Conservation (phyloP, 2,329 filamentous ascomycete species). For the Arthroderma uncinatum region DNA sequence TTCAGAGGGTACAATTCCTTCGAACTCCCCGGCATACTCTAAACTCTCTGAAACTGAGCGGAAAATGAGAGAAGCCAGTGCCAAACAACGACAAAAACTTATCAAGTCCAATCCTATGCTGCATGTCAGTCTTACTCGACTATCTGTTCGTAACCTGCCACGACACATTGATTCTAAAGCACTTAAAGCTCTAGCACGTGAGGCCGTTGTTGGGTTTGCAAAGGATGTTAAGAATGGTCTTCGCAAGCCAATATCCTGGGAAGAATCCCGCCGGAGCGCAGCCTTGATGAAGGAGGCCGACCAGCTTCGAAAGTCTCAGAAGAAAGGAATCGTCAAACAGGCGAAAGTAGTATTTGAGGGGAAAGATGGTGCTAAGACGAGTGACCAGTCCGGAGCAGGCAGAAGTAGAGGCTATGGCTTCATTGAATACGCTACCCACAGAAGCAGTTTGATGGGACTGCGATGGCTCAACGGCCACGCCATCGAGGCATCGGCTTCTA, state of each 20-base stretch:
- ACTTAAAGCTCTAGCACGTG: slow-evolving; percentile 77
- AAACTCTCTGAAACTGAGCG: slow-evolving; percentile 67
- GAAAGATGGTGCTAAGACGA: slow-evolving; percentile 69
- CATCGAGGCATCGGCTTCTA: slow-evolving; percentile 26
- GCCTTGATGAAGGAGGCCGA: slow-evolving; percentile 74
- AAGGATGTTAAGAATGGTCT: slow-evolving; percentile 71
- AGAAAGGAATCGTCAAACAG: slow-evolving; percentile 80
- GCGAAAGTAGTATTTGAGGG: slow-evolving; percentile 93
- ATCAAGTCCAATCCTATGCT: slow-evolving; percentile 85
- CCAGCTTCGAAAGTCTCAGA: slow-evolving; percentile 63
- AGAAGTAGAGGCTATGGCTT: slow-evolving; percentile 91
- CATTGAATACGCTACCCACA: slow-evolving; percentile 89
- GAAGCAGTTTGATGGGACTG: slow-evolving; percentile 87
- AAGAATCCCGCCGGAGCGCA: slow-evolving; percentile 71
- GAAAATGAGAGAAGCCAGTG: slow-evolving; percentile 77
- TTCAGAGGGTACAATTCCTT: slow-evolving; percentile 69
- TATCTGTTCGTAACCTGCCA: slow-evolving; percentile 86
- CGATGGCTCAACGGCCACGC: slow-evolving; percentile 80
- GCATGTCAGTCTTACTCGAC: slow-evolving; percentile 76
- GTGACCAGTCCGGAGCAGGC: slow-evolving; percentile 64
- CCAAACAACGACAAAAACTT: slow-evolving; percentile 75
- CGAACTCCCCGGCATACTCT: slow-evolving; percentile 65
- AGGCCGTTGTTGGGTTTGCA: slow-evolving; percentile 90
- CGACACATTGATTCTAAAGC: slow-evolving; percentile 73
- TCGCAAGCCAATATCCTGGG: slow-evolving; percentile 71